A percentile compares a stretch with the other conserved stretches of the same genome.
Conservation (phyloP, 108 stramenopile genomes). For the Skeletonema potamos region DNA sequence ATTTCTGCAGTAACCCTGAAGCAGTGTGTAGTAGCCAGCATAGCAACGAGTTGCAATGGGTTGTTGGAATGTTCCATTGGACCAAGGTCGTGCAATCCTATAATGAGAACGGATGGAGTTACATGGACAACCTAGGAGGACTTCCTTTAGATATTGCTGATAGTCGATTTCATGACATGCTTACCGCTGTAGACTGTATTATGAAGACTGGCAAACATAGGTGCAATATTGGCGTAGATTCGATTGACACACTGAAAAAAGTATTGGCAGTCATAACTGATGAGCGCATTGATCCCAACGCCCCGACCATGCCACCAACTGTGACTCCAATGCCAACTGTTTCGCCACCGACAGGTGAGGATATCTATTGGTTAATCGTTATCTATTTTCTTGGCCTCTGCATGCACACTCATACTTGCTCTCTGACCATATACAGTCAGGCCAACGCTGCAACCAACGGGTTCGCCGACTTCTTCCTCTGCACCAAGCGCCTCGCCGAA, state of each 20-base stretch:
- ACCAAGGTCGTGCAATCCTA: conserved; percentile 43
- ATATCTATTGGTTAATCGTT: background rate
- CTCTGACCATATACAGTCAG: background rate
- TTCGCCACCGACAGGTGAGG: conserved; percentile 24
- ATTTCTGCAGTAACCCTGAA: conserved; percentile 43
- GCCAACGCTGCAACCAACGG: conserved; percentile 9
- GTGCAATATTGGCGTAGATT: conserved; percentile 19
- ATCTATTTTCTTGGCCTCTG: background rate
- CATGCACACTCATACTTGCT: background rate
- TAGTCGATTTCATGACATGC: background rate
- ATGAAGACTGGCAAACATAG: conserved; percentile 22
- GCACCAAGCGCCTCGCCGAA: conserved; percentile 20
- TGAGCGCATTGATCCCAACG: background rate
- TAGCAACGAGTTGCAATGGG: conserved; percentile 31
- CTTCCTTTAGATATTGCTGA: background rate
- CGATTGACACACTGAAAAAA: conserved; percentile 1
- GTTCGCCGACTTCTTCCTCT: conserved; percentile 19
- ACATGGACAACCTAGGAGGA: conserved; percentile 1
- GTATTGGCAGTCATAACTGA: conserved; percentile 4
- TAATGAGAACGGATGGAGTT: conserved; percentile 32
- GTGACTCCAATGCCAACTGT: conserved; percentile 10
- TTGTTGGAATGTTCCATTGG: conserved; percentile 43
- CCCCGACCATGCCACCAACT: conserved; percentile 17
- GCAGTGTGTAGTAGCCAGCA: conserved; percentile 21
- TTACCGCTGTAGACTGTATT: conserved; percentile 27